Conservation (phyloP, 306 rosid species). For the Vigna radiata region DNA sequence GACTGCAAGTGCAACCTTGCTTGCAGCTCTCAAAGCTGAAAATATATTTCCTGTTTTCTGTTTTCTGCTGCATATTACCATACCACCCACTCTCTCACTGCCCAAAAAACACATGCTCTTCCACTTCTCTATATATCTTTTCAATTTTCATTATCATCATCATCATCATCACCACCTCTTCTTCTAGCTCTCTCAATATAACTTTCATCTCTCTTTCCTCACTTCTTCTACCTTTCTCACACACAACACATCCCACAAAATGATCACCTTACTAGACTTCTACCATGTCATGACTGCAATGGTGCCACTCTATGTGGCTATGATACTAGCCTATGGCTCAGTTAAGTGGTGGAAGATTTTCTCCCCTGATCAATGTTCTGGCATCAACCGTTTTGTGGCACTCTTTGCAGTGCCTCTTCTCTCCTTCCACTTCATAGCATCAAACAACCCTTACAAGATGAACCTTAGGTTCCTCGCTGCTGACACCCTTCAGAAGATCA, state of each 20-base stretch:
- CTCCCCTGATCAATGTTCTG: conserved; percentile 93
- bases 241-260: conserved; percentile 23
- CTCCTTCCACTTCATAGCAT: conserved; percentile 89
- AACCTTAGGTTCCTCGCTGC: conserved; percentile 84
- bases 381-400: conserved; percentile 95
- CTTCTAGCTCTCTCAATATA: conserved; percentile 33
- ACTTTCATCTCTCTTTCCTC: conserved; percentile 25
- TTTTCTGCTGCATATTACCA: conserved; percentile 40
- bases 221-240: conserved; percentile 1
- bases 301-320: conserved; percentile 94
- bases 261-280: conserved; percentile 79
- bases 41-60: conserved; percentile 50
- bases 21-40: conserved; percentile 70
- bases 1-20: conserved; percentile 64
- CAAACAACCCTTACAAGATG: conserved; percentile 84
- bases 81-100: conserved; percentile 44
- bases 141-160: conserved; percentile 50
- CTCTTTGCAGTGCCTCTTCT: conserved; percentile 91
- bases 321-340: conserved; percentile 91
- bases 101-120: conserved; percentile 72
- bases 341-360: conserved; percentile 99
- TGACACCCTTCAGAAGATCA: conserved; percentile 81
- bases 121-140: conserved; percentile 48
- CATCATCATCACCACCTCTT: background rate
- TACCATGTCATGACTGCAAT: conserved; percentile 97